Evolutionary conservation across 495 filamentous ascomycete genomes (phyloP).

Genomic region (Xanthoparmelia taractica): DNA sequence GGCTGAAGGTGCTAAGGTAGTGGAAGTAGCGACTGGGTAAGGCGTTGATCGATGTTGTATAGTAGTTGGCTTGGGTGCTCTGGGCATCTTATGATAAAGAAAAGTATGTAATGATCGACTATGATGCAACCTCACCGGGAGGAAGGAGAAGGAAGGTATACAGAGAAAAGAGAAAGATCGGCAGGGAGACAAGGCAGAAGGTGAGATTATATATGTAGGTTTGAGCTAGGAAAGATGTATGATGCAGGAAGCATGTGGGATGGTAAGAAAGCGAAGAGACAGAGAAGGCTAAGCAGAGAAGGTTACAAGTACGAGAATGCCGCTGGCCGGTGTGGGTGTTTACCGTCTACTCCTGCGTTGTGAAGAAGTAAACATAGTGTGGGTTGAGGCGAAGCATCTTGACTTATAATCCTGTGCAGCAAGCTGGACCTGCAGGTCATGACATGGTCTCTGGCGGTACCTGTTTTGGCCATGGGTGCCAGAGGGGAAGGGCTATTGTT

Average conservation of each 20-base stretch:
- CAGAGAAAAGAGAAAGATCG: constrained; percentile 14
- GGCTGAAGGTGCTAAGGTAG: constrained; percentile 8
- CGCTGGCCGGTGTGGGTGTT: background rate
- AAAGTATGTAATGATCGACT: constrained; percentile 5
- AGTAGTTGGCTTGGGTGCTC: constrained; percentile 8
- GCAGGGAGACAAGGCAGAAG: constrained; percentile 9
- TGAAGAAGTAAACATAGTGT: constrained; percentile 15
- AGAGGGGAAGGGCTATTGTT: constrained; percentile 6
- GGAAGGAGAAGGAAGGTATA: constrained; percentile 19
- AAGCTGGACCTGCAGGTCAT: constrained; percentile 6
- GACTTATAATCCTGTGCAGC: constrained; percentile 19
- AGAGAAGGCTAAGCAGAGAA: constrained; percentile 19
- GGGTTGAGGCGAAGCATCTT: constrained; percentile 22
- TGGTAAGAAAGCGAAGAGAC: constrained; percentile 16
- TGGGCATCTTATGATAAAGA: constrained; percentile 24
- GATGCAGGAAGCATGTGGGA: constrained; percentile 13
- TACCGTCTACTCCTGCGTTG: constrained; percentile 20
- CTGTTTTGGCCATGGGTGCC: constrained; percentile 19
- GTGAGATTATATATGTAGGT: constrained; percentile 19
- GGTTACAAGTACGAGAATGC: constrained; percentile 5
- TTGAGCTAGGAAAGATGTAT: constrained; percentile 8
- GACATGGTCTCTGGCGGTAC: constrained; percentile 11
- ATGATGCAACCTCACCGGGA: constrained; percentile 15
- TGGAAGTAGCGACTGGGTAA: constrained; percentile 11
- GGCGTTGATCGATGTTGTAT: constrained; percentile 16